Base-by-base conservation (phyloP, 345 rosid genomes). In the Acer yangbiense region DNA sequence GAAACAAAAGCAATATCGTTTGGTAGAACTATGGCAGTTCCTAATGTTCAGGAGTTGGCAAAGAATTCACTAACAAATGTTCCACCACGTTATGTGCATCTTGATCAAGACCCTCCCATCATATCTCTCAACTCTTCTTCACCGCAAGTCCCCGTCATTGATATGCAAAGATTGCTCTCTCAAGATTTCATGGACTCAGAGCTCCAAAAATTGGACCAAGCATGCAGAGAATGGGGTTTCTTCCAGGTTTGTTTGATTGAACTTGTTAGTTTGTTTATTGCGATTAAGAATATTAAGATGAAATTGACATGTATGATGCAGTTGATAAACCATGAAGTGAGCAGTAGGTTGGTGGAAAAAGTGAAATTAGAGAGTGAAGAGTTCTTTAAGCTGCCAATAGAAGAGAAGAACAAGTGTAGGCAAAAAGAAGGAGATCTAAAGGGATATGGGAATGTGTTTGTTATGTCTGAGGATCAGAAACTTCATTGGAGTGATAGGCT, bases 141-240 rank as follows among this genome's bases (percentile, higher is more conserved):
- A 32, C 63, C 71, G 9, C 74, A 69, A 62, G 55, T 77, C 52
- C 80, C 80, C 1, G 65, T 70, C 44, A 70, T 77, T 21, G 70
- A 77, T 70, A 60, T 60, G 69, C 32, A 48, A 11, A 70, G 50
- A 29, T 44, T 77, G 58, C n/a, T 61, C 35, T 69, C 69, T 0
- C 6, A 21, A 29, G 76, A 78, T n/a, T 11, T 9, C 27, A 43
- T 43, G 9, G 61, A 72, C 10, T 43, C 60, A 14, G 81, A 72
- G 72, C 77, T 78, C 8, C 41, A 72, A n/a, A 78, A 78, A 67
- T 23, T 78, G 41, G 72, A 72, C 72, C 25, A 4, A 18, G 72
- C 81, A 9, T 78, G 77, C 81, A 65, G 72, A 48, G 67, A 72
- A 13, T 72, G 76, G 81, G 81, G 81, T 52, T 72, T 78, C 77